Evolutionary conservation across 2,329 filamentous ascomycete genomes (phyloP), one percentile per base, ranked within the genome.

Genomic region (Aspergillus viridinutans): DNA sequence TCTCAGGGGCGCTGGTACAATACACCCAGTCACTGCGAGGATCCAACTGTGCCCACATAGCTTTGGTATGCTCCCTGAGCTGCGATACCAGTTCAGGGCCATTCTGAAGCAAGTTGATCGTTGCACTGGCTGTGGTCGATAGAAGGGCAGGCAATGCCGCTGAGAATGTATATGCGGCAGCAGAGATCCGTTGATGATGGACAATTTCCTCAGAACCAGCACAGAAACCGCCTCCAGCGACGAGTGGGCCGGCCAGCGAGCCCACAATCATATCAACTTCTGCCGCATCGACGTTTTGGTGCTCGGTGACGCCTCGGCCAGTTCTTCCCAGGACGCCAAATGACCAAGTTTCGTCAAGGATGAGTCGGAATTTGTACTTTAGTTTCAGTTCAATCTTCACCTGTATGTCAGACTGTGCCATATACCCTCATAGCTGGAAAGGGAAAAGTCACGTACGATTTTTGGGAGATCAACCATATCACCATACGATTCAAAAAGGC

Each of bases 221-320:
- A 72, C 94, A 99, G 80, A 99, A 99, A 17, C 94, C 94, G 65
- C 95, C 94, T 55, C 92, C 93, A 9, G 90, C 92, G 69, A 93
- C 94, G 40, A 99, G 82, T 17, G 92, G 89, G 2, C 94, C 93
- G 12, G 93, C 87, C 49, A 99, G 85, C 38, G 91, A 96, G 47
- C 95, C 94, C 53, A 97, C 85, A 64, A 99, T 93, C 92, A 99
- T 97, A 78, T 99, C 94, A 51, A 99, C 87, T 70, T 96, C 90
- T 9, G 88, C 85, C 0, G 93, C 87, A 72, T 97, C 94, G 20
- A 99, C 93, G 66, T 97, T 96, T 71, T 97, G 94, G 5, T 93
- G 90, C 78, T 99, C 95, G 0, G 94, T 97, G 42, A 97, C 81
- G 58, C 94, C 94, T 53, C 92, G 88, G 21, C 94, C 95, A 26